Base-by-base conservation (phyloP, 148 eudicot species). In the Oxyria digyna region DNA sequence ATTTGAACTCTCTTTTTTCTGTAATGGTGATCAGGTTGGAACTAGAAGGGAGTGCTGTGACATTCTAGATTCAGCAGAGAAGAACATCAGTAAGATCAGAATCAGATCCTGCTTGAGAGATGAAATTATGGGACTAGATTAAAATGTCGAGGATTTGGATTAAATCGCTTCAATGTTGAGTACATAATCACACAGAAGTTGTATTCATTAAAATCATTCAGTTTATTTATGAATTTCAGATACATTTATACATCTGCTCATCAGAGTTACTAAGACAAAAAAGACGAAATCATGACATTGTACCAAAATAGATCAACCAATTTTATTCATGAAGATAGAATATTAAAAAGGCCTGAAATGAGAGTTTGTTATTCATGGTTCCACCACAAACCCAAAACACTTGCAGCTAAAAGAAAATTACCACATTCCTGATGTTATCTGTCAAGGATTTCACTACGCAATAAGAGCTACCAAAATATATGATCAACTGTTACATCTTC, bases 21-120 rank as follows among this genome's bases (percentile, higher is more conserved):
- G 18, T 48, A 0, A 43, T 27, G 62, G 18, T 69, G 21, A 33
- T 52, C 89, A 85, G 89, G 85, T 12, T 26, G 93, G 83, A 71
- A 77, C 29, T 8, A 81, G 85, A 63, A 81, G 89, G 68, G 93
- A 87, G 66, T 87, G 93, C 42, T 87, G 87, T 67, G 87, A 85
- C 38, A 63, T 85, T 24, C 37, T 78, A 43, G 50, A 71, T 42
- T 69, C 57, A 74, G 66, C 27, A n/a, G 79, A 71, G 11, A 80
- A 81, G 11, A 80, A 81, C 75, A 72, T 68, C 14, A 74, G 81
- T 1, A 74, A 45, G 17, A 70, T 87, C 74, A 81, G 78, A 75
- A 66, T 85, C 64, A 87, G 87, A 70, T 41, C 67, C 43, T 87
- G 93, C 73, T 55, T 62, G 74, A 72, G 80, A 74, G 72, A 72